phyloP scores from a whole-genome alignment of 495 filamentous ascomycete species.

The Penicillium tannophilum region DNA sequence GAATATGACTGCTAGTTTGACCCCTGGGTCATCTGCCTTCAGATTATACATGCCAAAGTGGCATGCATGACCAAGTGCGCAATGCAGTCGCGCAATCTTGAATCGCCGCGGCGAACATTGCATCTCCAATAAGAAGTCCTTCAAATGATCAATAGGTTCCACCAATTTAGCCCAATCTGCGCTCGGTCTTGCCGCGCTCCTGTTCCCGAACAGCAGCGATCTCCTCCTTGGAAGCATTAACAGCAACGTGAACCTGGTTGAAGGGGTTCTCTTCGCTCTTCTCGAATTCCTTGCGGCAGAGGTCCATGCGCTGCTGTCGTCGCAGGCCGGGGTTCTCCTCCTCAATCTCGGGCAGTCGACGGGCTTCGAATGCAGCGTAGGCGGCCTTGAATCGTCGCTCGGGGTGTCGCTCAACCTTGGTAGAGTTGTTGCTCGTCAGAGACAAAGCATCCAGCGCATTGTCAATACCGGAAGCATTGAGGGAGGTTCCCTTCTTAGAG shows the following conservation, averaged over 20 bases:
- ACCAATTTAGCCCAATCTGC: slow-evolving; percentile 47
- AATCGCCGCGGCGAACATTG: not conserved
- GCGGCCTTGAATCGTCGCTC: slow-evolving; percentile 86
- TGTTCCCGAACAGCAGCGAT: slow-evolving; percentile 61
- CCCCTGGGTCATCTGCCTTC: not conserved
- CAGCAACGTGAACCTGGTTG: slow-evolving; percentile 72
- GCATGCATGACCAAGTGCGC: not conserved
- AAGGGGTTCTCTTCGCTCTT: slow-evolving; percentile 92
- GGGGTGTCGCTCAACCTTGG: slow-evolving; percentile 82
- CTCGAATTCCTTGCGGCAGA: slow-evolving; percentile 85
- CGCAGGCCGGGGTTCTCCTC: slow-evolving; percentile 76
- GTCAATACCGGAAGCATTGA: slow-evolving; percentile 86
- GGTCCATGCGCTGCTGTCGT: slow-evolving; percentile 75
- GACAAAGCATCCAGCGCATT: slow-evolving; percentile 84
- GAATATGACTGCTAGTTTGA: not conserved
- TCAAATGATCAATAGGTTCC: not conserved
- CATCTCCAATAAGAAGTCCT: not conserved
- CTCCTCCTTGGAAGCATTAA: slow-evolving; percentile 81
- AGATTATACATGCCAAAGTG: not conserved
- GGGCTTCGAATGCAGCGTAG: slow-evolving; percentile 81
- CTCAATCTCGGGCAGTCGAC: slow-evolving; percentile 82
- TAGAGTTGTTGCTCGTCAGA: slow-evolving; percentile 54
- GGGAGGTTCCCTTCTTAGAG: slow-evolving; percentile 48
- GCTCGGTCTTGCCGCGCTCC: slow-evolving; percentile 77
- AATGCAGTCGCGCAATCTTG: not conserved